Base-by-base conservation (phyloP, 2,329 filamentous ascomycete species). In the Hymenoscyphus fructigenus region DNA sequence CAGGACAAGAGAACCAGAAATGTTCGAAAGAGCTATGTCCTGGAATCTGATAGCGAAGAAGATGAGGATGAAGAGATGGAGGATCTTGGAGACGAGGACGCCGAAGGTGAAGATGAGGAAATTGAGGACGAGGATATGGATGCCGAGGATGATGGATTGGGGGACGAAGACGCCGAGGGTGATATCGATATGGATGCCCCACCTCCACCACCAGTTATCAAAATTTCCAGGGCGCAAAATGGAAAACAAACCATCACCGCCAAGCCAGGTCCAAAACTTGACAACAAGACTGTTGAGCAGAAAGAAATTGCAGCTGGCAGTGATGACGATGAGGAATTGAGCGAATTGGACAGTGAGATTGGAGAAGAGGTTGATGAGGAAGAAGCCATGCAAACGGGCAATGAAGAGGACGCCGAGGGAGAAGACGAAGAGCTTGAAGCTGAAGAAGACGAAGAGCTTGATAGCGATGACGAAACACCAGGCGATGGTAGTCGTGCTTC, bases 401-500 rank as follows among this genome's bases (percentile, higher is more conserved):
- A 79, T 55, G 70, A 76, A 36, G 77, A 77, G 62, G 75, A 78
- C 66, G 71, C 81, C 47, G 78, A 78, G 17, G 81, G 82, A 28
- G 82, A 84, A 44, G 80, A 81, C 58, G 81, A 82, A 61, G 80
- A 78, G 34, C 76, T 77, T 56, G 77, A 77, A 58, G 72, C 75
- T 9, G 70, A 74, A 1, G 75, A 79, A 44, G 81, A 81, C 28
- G 74, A 75, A n/a, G 75, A 72, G 15, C 55, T 72, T 17, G 68
- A 73, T 59, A 75, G 75, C 53, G 75, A 75, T 66, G 75, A 75
- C 63, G 75, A 76, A 53, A 70, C 81, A 5, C 80, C 83, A 28
- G 79, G 78, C 56, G 80, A 79, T 61, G 79, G 82, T 58, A 86
- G 83, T 63, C 78, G 84, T 67, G 81, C 79, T 58, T 83, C 83